Evolutionary conservation across 495 filamentous ascomycete species (phyloP), one percentile per base, ranked within the genome.

Genomic region (Neurospora sp.): DNA sequence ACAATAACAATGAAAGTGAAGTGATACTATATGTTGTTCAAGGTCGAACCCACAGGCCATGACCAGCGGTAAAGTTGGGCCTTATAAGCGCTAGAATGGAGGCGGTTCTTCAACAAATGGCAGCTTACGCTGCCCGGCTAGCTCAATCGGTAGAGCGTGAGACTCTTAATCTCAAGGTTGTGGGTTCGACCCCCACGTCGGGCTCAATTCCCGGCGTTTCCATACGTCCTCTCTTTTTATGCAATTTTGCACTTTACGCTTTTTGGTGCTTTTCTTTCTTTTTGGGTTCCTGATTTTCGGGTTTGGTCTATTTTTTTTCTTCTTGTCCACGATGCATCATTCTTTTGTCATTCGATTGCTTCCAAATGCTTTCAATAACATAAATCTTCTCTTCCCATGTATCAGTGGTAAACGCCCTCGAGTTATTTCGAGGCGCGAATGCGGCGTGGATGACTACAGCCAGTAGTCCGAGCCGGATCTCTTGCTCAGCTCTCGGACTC

Each of bases 101-200:
- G 27, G 2, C 1, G 0, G 0, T 7, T 8, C 1, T 35, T 8
- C 14, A 65, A 35, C 53, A 65, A 35, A 31, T 65, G 53, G 53
- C 53, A 65, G 53, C 53, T 31, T 61, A 27, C 22, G 53, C 53
- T 65, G 79, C 79, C 79, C 78, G 81, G 88, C 88, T 91, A 91
- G 89, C 89, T 92, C 90, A 91, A 91, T 91, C 89, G 89, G 89
- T 90, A 91, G 89, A 91, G 90, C 90, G 89, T 91, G 87, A 90
- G 89, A 91, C 89, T 91, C 89, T 91, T 91, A 61, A 61, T 61
- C 53, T 61, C 53, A 61, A 61, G 53, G 53, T 61, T 61, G 53
- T 61, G 53, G 20, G 20, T 53, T 61, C 53, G 53, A 65, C 53
- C 53, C 53, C 53, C 53, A 61, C 53, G 53, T 61, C 53, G 53